These are phyloP conservation scores for Candida maris DNA, from an alignment of 805 yeast genomes.

Conservation along the genomic window DNA sequence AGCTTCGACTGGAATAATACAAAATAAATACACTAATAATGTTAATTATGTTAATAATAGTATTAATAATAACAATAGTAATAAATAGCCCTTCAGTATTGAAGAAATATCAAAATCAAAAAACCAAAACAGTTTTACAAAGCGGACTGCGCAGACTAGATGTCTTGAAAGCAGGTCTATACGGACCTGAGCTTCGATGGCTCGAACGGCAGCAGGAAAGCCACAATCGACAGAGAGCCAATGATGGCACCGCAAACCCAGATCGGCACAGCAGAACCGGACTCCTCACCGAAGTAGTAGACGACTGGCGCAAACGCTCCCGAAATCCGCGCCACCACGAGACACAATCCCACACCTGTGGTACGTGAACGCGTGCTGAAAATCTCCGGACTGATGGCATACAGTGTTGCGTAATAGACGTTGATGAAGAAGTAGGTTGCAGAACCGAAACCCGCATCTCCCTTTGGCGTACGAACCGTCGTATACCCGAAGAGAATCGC, in stretches of 20 bases:
- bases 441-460: constrained; percentile 48
- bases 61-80: too few relatives aligned
- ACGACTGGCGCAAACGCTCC: constrained; percentile 59
- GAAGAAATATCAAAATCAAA: too few relatives aligned
- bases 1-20: too few relatives aligned
- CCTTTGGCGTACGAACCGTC: constrained; percentile 51
- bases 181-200: constrained; percentile 39
- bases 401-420: constrained; percentile 55
- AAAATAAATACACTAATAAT: too few relatives aligned
- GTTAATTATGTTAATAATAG: too few relatives aligned
- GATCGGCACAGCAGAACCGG: constrained; percentile 55
- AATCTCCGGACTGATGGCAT: constrained; percentile 66
- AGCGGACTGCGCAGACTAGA: too few relatives aligned
- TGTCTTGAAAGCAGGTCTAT: too few relatives aligned
- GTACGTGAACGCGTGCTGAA: constrained; percentile 52
- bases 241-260: constrained; percentile 59
- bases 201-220: constrained; percentile 47
- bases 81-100: too few relatives aligned
- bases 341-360: constrained; percentile 58
- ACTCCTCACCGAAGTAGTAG: constrained; percentile 44
- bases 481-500: constrained; percentile 61
- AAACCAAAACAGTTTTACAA: too few relatives aligned
- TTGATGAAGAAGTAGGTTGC: constrained; percentile 47
- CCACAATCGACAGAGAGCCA: constrained; percentile 43
- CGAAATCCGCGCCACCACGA: constrained; percentile 49